phyloP scores from a whole-genome alignment of 163 green algal genomes.

The Smithsoniella earleae region DNA sequence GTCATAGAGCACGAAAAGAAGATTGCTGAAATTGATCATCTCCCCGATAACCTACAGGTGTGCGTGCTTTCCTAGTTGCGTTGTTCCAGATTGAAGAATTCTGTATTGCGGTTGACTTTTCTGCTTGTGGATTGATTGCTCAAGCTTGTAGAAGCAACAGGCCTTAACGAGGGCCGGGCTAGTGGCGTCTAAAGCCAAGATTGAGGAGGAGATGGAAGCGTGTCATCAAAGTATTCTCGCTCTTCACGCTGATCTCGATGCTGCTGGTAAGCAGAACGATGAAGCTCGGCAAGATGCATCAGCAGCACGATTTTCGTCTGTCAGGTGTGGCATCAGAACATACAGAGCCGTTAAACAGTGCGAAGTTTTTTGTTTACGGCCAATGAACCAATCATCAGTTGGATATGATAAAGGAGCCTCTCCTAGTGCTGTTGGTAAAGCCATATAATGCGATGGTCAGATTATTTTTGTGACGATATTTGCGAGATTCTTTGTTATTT shows the following conservation, averaged over 20 bases:
- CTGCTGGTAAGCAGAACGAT: constrained; percentile 29
- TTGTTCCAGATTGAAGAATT: neutral
- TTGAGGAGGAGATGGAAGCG: neutral
- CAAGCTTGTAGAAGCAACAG: neutral
- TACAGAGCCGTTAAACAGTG: neutral
- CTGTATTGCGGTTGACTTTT: neutral
- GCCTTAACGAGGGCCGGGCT: neutral
- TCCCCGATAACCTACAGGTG: neutral
- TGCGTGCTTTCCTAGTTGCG: neutral
- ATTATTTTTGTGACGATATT: neutral
- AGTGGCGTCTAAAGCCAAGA: neutral
- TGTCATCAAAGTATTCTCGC: neutral
- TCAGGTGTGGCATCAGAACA: neutral
- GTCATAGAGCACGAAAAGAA: constrained; percentile 19
- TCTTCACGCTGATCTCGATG: constrained; percentile 18
- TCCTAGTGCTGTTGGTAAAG: too few species aligned
- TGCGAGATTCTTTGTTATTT: neutral
- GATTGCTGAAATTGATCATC: constrained; percentile 5
- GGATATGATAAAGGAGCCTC: too few species aligned
- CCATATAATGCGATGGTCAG: neutral
- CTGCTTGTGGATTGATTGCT: neutral
- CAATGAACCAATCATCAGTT: neutral
- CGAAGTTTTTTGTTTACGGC: neutral
- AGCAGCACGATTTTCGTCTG: neutral
- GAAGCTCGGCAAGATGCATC: neutral